These are phyloP conservation scores for Coemansia sp. DNA, from an alignment of 192 early-diverging fungal species.

Conservation along the genomic window DNA sequence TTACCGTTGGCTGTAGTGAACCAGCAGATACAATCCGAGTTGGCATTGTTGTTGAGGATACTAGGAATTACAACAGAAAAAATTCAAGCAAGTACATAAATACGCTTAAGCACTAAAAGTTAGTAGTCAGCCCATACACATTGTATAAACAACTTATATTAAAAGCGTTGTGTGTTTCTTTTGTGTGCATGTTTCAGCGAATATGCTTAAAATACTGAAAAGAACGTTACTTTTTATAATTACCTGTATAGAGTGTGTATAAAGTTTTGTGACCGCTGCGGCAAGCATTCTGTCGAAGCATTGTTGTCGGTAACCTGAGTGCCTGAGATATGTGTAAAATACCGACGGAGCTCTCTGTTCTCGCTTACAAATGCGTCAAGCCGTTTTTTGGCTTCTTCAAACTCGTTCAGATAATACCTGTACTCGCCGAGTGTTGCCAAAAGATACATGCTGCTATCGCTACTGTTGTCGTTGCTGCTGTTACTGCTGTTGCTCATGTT, in stretches of 20 bases:
- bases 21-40: slow-evolving; percentile 10
- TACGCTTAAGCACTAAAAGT: background rate
- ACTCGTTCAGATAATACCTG: background rate
- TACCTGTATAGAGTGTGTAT: background rate
- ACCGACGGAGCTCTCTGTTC: background rate
- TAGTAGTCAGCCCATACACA: background rate
- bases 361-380: background rate
- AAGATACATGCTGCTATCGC: background rate
- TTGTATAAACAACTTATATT: background rate
- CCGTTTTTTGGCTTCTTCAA: background rate
- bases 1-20: background rate
- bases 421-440: background rate
- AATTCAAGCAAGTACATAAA: background rate
- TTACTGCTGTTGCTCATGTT: background rate
- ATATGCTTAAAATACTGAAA: background rate
- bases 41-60: background rate
- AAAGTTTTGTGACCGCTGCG: background rate
- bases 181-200: no score
- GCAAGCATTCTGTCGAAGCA: background rate
- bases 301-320: background rate
- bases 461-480: background rate
- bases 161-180: no score
- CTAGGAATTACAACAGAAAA: background rate
- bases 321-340: background rate
- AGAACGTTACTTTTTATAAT: background rate